Base-by-base conservation (phyloP, 169 alveolate species). In the Plasmodium ovale region DNA sequence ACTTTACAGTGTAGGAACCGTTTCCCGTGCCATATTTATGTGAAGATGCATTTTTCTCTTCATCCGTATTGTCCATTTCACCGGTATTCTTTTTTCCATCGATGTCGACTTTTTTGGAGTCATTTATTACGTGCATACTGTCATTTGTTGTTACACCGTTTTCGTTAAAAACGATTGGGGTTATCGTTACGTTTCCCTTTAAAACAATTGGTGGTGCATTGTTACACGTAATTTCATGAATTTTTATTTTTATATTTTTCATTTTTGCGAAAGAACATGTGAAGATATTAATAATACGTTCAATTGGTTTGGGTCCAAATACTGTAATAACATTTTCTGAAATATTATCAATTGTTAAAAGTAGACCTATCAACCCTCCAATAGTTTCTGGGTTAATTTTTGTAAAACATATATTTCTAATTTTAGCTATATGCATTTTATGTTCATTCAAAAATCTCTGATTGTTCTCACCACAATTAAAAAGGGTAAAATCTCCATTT, bases 401-500 rank as follows among this genome's bases (percentile, higher is more conserved):
- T 4, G 97, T 95, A 54, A 95, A 54, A 60, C 91, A 84, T 56
- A 95, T 92, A 87, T 85, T 82, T 27, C 90, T 64, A 4, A 92
- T 77, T 60, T 89, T 91, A 14, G 92, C 92, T 10, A 95, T 59
- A n/a, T 91, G 94, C 49, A 95, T 89, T 87, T 87, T 94, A 72
- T 94, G 95, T 56, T 93, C 96, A 69, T 92, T 69, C 69, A 95
- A 89, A 70, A 93, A 94, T 58, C 97, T 79, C 84, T 95, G 97
- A 23, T 79, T 73, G 87, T 94, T 94, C 64, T 95, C 97, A 7
- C 97, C 97, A 49, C 93, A 95, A 82, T 95, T 95, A 84, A 95
- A 72, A 37, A 95, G 93, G 16, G 93, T 87, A 56, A 87, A 89
- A 1, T 69, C 72, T 47, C 96, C 95, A 54, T 92, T 92, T 6